Evolutionary conservation across 768 basidiomycete genomes (phyloP), one percentile per base, ranked within the genome.

Genomic region (Mycena rebaudengoi): DNA sequence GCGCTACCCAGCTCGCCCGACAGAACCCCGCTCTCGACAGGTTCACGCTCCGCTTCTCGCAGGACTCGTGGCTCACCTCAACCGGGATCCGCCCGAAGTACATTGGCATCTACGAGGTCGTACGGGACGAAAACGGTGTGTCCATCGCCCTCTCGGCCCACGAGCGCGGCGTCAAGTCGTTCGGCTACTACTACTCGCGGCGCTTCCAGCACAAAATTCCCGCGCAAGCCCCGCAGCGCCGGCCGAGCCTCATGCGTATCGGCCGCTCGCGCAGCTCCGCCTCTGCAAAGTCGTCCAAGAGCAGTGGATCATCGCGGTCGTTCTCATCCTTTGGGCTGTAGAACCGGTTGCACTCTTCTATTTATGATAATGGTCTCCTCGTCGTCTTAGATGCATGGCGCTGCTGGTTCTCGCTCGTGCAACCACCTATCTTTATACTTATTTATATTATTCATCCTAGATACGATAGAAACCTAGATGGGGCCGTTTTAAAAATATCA

Each of bases 51-150:
- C 70, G 76, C 25, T 75, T 73, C 60, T 73, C 77, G 2, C 71
- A 74, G 43, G 78, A 78, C 50, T 71, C 75, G 1, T 80, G 79
- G 79, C 74, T 76, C 35, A 76, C 75, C n/a, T 69, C 75, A 33
- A 71, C 68, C 23, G 68, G 73, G 7, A 75, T 77, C 12, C 74
- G 76, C 29, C 54, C 76, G 40, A 75, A 71, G 65, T 74, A 77
- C 39, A 64, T 76, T 44, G 78, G 78, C 20, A 63, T 67, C 18
- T 80, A 79, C 56, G 72, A 69, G n/a, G 60, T 71, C 29, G 37
- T 32, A 16, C 57, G 48, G 21, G 57, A 40, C 20, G 20, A 33
- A 21, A 28, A 26, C 3, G 55, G 44, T 5, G 56, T 14, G 2
- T 23, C 44, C 16, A 8, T n/a, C 7, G 26, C 37, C 29, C 48